phyloP scores from a whole-genome alignment of 805 yeast genomes.

The Millerozyma miso region DNA sequence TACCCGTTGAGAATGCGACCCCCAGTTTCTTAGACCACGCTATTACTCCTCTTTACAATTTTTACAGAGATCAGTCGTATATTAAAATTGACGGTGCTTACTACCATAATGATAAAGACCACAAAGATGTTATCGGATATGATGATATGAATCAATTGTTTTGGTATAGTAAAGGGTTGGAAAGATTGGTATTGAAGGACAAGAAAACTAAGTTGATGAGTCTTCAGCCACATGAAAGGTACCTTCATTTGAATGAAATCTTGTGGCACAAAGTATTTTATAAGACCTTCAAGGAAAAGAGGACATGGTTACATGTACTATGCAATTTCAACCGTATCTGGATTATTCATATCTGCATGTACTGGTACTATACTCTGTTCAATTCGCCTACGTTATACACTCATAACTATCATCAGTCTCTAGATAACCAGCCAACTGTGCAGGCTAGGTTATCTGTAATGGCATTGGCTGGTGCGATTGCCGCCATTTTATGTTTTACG shows the following conservation, averaged over 20 bases:
- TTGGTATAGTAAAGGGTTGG: constrained; percentile 75
- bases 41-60: constrained; percentile 71
- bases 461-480: constrained; percentile 64
- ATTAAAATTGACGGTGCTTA: constrained; percentile 40
- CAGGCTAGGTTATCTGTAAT: constrained; percentile 54
- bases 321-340: constrained; percentile 75
- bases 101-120: constrained; percentile 55
- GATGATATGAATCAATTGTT: constrained; percentile 88
- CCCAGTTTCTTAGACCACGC: constrained; percentile 57
- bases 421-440: constrained; percentile 57
- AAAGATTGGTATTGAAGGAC: constrained; percentile 45
- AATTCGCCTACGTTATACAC: constrained; percentile 71
- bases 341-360: constrained; percentile 69
- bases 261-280: constrained; percentile 65
- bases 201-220: constrained; percentile 48
- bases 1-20: constrained; percentile 24
- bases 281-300: constrained; percentile 70
- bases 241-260: constrained; percentile 47
- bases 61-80: constrained; percentile 52
- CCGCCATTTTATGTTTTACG: constrained; percentile 51
- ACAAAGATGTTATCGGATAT: constrained; percentile 70
- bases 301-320: constrained; percentile 74
- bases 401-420: constrained; percentile 44
- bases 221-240: constrained; percentile 53
- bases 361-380: constrained; percentile 72